Evolutionary conservation across 1,284 basidiomycete species (phyloP).

Genomic region (Apiotrichum brassicae): DNA sequence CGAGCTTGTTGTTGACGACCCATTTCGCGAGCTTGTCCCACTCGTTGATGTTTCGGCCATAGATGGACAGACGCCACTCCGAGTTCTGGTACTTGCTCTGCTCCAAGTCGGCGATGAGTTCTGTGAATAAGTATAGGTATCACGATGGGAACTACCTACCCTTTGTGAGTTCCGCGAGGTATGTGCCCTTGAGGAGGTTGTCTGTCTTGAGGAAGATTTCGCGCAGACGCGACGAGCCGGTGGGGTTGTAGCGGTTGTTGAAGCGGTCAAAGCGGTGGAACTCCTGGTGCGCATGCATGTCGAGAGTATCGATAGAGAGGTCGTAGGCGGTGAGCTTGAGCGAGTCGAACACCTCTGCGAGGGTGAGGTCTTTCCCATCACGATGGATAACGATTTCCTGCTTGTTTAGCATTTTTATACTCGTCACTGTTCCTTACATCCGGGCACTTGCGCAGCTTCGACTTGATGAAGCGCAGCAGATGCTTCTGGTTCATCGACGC

Average conservation of each 20-base stretch:
- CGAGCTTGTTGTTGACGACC: constrained; percentile 89
- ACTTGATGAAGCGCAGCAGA: constrained; percentile 97
- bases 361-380: constrained; percentile 81
- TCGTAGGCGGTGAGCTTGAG: constrained; percentile 95
- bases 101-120: constrained; percentile 92
- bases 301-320: constrained; percentile 95
- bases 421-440: constrained; percentile 35
- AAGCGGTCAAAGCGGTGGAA: constrained; percentile 98
- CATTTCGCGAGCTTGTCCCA: constrained; percentile 99
- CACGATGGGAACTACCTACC: constrained; percentile 54
- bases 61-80: constrained; percentile 96
- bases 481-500: constrained; percentile 99
- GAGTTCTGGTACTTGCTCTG: constrained; percentile 99
- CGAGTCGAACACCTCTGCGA: constrained; percentile 91
- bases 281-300: constrained; percentile 96
- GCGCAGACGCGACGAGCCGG: constrained; percentile 82
- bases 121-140: constrained; percentile 48
- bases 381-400: constrained; percentile 87
- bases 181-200: constrained; percentile 84
- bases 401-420: constrained; percentile 48
- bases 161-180: constrained; percentile 89
- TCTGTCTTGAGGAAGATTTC: constrained; percentile 99
- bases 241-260: constrained; percentile 54
- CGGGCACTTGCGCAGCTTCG: constrained; percentile 60
- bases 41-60: constrained; percentile 68